Percentiles rank a stretch among this genome's conserved stretches.
Evolutionary conservation across 1,284 basidiomycete genomes (phyloP).

Genomic region (Sanghuangporus weigelae): DNA sequence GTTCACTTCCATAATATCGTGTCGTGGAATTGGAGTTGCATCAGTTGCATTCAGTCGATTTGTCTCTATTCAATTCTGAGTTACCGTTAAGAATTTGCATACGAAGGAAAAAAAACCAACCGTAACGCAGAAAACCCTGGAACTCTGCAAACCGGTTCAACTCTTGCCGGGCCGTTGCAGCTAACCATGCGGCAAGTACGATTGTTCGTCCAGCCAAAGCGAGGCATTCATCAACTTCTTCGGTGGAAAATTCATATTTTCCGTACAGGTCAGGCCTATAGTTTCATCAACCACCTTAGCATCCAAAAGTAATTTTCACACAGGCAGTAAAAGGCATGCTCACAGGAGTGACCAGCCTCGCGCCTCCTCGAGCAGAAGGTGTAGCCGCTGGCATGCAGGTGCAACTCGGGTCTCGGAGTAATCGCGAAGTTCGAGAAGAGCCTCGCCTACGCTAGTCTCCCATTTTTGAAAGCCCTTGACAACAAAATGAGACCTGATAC

Average conservation of each 20-base stretch:
- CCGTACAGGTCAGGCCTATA: slow-evolving; percentile 41
- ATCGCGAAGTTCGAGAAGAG: slow-evolving; percentile 66
- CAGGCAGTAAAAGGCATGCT: slow-evolving; percentile 25
- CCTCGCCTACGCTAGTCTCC: slow-evolving; percentile 67
- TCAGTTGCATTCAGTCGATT: slow-evolving; percentile 12
- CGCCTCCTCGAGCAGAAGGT: slow-evolving; percentile 69
- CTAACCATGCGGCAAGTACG: slow-evolving; percentile 61
- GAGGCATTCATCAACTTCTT: slow-evolving; percentile 48
- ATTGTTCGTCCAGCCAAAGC: slow-evolving; percentile 50
- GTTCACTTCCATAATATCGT: slow-evolving; percentile 76
- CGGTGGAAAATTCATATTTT: slow-evolving; percentile 46
- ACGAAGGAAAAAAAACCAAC: slow-evolving; percentile 36
- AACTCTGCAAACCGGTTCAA: slow-evolving; percentile 70
- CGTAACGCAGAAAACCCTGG: slow-evolving; percentile 69
- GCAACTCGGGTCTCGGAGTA: slow-evolving; percentile 61
- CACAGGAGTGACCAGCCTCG: slow-evolving; percentile 72
- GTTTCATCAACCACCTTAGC: slow-evolving; percentile 14
- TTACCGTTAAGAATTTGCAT: neutral
- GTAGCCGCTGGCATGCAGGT: slow-evolving; percentile 69
- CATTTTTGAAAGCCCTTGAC: slow-evolving; percentile 70
- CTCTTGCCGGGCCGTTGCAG: slow-evolving; percentile 58
- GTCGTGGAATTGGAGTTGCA: slow-evolving; percentile 38
- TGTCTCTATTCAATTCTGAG: slow-evolving; percentile 24
- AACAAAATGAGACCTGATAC: slow-evolving; percentile 21
- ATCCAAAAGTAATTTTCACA: slow-evolving; percentile 3